Percentiles rank a stretch among this genome's conserved stretches.
phyloP scores from a whole-genome alignment of 805 yeast species.

The Saccharomycopsis olivae region DNA sequence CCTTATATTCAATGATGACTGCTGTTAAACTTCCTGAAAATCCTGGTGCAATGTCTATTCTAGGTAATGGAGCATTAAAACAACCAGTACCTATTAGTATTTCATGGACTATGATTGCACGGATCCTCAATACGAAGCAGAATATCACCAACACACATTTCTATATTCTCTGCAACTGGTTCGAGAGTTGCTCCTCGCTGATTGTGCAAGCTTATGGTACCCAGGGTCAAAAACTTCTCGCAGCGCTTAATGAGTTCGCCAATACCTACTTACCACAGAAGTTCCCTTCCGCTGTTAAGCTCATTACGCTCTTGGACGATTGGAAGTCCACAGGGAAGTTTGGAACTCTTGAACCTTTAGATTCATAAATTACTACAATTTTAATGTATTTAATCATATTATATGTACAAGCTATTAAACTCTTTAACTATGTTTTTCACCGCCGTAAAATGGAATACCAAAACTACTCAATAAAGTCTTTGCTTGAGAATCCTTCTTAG shows the following conservation, averaged over 20 bases:
- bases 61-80: background rate
- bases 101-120: conserved; percentile 64
- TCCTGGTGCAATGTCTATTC: background rate
- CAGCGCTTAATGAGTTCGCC: conserved; percentile 42
- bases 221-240: conserved; percentile 60
- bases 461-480: conserved; percentile 71
- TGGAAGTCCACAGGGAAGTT: conserved; percentile 43
- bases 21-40: conserved; percentile 4
- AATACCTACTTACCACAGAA: conserved; percentile 40
- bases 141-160: conserved; percentile 60
- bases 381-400: background rate
- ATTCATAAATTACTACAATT: background rate
- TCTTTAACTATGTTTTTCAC: conserved; percentile 27
- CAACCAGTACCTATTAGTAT: conserved; percentile 48
- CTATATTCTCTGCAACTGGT: conserved; percentile 70
- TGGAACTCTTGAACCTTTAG: conserved; percentile 17
- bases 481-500: conserved; percentile 86
- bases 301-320: conserved; percentile 71
- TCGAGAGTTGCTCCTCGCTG: conserved; percentile 70
- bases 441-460: conserved; percentile 68
- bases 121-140: conserved; percentile 50
- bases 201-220: conserved; percentile 48
- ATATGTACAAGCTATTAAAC: background rate
- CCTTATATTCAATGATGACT: conserved; percentile 62
- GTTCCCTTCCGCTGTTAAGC: conserved; percentile 70